Base-by-base conservation (phyloP, 2,329 filamentous ascomycete species). In the Trichoderma polysporum region DNA sequence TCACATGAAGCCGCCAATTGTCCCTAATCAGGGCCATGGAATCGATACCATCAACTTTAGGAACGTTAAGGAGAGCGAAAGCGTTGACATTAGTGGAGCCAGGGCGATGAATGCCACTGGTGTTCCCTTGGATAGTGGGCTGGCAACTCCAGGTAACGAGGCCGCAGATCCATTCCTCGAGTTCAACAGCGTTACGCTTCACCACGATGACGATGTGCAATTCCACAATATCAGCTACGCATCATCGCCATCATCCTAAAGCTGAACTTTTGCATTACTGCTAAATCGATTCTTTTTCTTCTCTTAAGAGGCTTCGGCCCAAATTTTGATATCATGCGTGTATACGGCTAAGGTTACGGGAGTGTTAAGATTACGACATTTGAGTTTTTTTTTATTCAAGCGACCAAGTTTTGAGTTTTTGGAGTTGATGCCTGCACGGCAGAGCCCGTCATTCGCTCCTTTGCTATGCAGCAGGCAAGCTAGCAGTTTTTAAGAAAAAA, bases 1-100 rank as follows among this genome's bases (percentile, higher is more conserved):
- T 63, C 95, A 99, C 79, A 95, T 94, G 91, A 98, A 97, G 79
- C 95, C 95, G 35, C 95, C 95, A 1, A 99, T 99, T 80, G 90
- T 98, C 50, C 95, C 95, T 10, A 90, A 96, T 74, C 91, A 94
- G 77, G 93, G 93, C 63, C 90, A 91, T 66, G 95, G 92, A 54
- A 90, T 95, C 72, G 95, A 99, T 78, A 97, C 95, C 0, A 84
- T 97, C 75, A 99, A 99, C 79, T 99, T 99, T 85, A 88, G 95
- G 71, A 97, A 97, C 74, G 94, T 99, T 67, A 99, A 98, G 81
- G 95, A 99, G 80, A 97, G 92, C 74, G 91, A 94, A 74, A 97
- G 93, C 76, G 92, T 98, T 58, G 95, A 99, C 78, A 90, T 96
- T 56, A 88, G 87, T 68, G 86, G 87, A 19, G 83, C 86, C 2